Percentiles rank a stretch among this genome's conserved stretches.
These are phyloP conservation scores for Ilyonectria destructans DNA, from an alignment of 2,329 filamentous ascomycete species.

Conservation along the genomic window DNA sequence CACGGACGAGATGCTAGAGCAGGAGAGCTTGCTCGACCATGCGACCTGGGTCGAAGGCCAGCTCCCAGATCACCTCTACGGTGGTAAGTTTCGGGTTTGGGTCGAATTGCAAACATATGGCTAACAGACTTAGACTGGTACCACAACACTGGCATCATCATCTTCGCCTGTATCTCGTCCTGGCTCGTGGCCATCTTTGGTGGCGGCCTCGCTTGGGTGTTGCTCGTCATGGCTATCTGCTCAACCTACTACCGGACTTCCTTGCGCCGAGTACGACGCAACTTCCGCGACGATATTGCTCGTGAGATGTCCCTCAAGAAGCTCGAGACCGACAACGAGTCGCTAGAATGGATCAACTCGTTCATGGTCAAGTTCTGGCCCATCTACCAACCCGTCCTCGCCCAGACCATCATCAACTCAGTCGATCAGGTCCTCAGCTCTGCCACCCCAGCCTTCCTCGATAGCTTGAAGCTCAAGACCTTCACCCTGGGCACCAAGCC, in stretches of 20 bases:
- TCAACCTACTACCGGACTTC: slow-evolving; percentile 98
- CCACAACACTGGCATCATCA: slow-evolving; percentile 94
- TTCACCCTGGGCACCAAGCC: slow-evolving; percentile 97
- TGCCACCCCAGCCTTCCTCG: slow-evolving; percentile 91
- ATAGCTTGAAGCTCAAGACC: slow-evolving; percentile 93
- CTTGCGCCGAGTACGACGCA: slow-evolving; percentile 91
- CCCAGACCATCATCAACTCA: slow-evolving; percentile 91
- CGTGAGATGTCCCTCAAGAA: slow-evolving; percentile 90
- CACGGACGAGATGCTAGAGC: slow-evolving; percentile 68
- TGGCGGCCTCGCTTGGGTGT: slow-evolving; percentile 92
- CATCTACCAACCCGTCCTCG: slow-evolving; percentile 95
- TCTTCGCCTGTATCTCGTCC: slow-evolving; percentile 91
- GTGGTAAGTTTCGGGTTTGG: slow-evolving; percentile 70
- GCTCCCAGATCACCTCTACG: slow-evolving; percentile 91
- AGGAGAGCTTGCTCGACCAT: slow-evolving; percentile 86
- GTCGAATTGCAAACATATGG: neutral
- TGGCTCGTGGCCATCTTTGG: slow-evolving; percentile 93
- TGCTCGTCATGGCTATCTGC: slow-evolving; percentile 93
- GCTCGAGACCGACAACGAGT: slow-evolving; percentile 92
- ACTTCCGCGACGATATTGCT: slow-evolving; percentile 94
- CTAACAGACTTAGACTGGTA: slow-evolving; percentile 85
- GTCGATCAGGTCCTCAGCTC: slow-evolving; percentile 97
- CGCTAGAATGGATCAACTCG: slow-evolving; percentile 98
- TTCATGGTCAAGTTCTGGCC: slow-evolving; percentile 99
- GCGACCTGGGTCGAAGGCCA: slow-evolving; percentile 88